Evolutionary conservation across 78 protist genomes (phyloP).

Genomic region (Pelomyxa schiedti): DNA sequence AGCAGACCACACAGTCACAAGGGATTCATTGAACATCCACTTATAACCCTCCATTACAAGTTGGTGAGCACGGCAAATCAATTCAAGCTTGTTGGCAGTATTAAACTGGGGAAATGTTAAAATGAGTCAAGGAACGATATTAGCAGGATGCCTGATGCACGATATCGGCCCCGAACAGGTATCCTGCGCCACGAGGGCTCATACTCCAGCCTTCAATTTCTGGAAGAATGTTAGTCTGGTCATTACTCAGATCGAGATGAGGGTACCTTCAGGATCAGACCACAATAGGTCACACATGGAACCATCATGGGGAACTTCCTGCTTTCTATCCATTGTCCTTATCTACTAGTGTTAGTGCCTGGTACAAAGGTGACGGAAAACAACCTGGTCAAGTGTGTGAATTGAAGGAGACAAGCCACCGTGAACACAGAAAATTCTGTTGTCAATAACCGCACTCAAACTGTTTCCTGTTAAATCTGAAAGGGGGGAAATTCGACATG

Average conservation of each 20-base stretch:
- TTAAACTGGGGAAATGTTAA: slow-evolving; percentile 59
- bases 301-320: slow-evolving; percentile 99
- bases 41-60: slow-evolving; percentile 98
- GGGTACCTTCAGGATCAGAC: slow-evolving; percentile 94
- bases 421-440: slow-evolving; percentile 90
- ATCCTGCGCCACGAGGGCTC: slow-evolving; percentile 98
- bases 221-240: background rate
- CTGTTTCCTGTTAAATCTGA: too few species aligned
- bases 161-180: slow-evolving; percentile 93
- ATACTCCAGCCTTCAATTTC: slow-evolving; percentile 88
- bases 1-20: slow-evolving; percentile 99
- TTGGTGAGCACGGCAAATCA: slow-evolving; percentile 98
- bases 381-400: slow-evolving; percentile 81
- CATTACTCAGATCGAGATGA: background rate
- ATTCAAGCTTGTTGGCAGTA: slow-evolving; percentile 60
- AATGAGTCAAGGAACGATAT: background rate
- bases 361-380: background rate
- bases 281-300: slow-evolving; percentile 98
- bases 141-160: slow-evolving; percentile 23
- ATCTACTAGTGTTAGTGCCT: slow-evolving; percentile 59
- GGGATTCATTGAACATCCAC: slow-evolving; percentile 82
- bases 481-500: too few species aligned
- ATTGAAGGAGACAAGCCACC: slow-evolving; percentile 98
- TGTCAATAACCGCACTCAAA: slow-evolving; percentile 88
- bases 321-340: slow-evolving; percentile 90